A percentile compares a stretch with the other conserved stretches of the same genome.
phyloP scores from a whole-genome alignment of 1,139 yeast species.

The Sugiyamaella xylanicola region DNA sequence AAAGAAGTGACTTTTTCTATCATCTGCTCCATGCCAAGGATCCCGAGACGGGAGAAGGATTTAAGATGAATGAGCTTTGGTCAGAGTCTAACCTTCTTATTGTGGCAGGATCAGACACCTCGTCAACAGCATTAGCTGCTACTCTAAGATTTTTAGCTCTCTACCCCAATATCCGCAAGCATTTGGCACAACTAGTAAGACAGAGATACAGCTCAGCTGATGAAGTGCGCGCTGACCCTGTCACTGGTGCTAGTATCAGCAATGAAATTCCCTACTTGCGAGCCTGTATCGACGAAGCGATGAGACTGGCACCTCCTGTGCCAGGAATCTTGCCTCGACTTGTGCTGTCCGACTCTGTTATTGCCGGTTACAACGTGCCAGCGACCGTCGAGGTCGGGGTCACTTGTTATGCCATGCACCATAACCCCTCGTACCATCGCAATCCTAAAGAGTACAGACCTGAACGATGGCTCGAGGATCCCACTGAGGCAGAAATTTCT shows the following conservation, averaged over 20 bases:
- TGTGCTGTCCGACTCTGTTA: conserved; percentile 19
- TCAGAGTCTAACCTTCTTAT: conserved; percentile 29
- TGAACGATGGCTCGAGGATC: conserved; percentile 25
- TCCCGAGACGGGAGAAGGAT: conserved; percentile 29
- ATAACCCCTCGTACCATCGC: conserved; percentile 21
- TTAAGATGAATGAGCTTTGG: conserved; percentile 28
- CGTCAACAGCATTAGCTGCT: conserved; percentile 29
- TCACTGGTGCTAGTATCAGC: conserved; percentile 15
- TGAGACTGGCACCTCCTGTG: conserved; percentile 30
- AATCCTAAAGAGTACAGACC: conserved; percentile 26
- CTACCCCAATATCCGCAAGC: conserved; percentile 24
- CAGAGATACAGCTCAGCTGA: conserved; percentile 22
- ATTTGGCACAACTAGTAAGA: conserved; percentile 22
- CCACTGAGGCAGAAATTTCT: conserved; percentile 20
- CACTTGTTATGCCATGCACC: conserved; percentile 27
- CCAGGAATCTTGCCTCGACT: conserved; percentile 28
- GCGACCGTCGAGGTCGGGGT: conserved; percentile 27
- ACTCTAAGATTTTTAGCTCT: conserved; percentile 26
- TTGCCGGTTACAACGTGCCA: conserved; percentile 26
- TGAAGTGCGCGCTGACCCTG: conserved; percentile 22
- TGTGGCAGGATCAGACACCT: conserved; percentile 30
- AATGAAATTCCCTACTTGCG: conserved; percentile 25
- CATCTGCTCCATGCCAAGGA: conserved; percentile 27
- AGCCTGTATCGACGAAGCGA: conserved; percentile 30
- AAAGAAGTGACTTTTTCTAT: conserved; percentile 28